A percentile compares a stretch with the other conserved stretches of the same genome.
Evolutionary conservation across 306 rosid genomes (phyloP).

Genomic region (Gleditsia sinensis): DNA sequence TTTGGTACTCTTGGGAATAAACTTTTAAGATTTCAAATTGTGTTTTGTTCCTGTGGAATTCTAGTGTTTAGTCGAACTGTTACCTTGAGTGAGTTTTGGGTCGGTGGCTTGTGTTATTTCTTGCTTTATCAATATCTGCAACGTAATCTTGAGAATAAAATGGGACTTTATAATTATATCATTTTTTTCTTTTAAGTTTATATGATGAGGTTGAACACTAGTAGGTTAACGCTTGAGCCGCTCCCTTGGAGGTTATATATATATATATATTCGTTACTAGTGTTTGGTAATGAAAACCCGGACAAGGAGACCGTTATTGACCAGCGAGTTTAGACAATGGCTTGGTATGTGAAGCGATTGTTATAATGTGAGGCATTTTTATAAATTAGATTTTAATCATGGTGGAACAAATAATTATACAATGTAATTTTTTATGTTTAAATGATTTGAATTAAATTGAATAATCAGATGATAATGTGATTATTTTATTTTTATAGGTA

Average conservation of each 20-base stretch:
- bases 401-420: too few species aligned
- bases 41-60: neutral
- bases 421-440: too few species aligned
- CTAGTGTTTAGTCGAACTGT: neutral
- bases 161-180: neutral
- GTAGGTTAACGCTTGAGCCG: neutral
- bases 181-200: neutral
- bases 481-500: too few species aligned
- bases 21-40: neutral
- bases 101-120: neutral
- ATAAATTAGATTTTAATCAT: too few species aligned
- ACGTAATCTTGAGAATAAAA: neutral
- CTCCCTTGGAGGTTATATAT: too few species aligned
- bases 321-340: neutral
- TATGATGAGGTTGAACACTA: neutral
- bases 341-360: neutral
- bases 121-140: neutral
- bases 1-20: constrained; percentile 35
- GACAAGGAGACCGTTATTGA: neutral
- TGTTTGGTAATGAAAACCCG: neutral
- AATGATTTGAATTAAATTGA: too few species aligned
- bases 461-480: too few species aligned
- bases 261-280: too few species aligned
- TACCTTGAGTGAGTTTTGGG: neutral
- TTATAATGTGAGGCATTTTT: too few species aligned